Percentiles rank a stretch among this genome's conserved stretches.
These are phyloP conservation scores for Psidium friedrichsthalianum DNA, from an alignment of 345 rosid species.

Conservation along the genomic window DNA sequence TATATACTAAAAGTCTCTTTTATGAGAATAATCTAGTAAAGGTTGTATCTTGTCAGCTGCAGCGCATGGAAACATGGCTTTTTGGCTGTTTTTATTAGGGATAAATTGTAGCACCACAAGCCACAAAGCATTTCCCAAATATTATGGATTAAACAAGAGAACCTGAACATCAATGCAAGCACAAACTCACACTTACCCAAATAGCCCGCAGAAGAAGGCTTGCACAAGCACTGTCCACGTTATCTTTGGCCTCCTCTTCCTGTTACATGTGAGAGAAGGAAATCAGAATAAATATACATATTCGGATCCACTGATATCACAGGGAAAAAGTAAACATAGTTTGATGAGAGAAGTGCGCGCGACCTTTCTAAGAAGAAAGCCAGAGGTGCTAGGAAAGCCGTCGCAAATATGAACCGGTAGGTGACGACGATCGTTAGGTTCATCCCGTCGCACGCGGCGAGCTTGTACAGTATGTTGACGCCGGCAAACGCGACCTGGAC, in stretches of 20 bases:
- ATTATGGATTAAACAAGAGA: background rate
- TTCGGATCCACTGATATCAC: background rate
- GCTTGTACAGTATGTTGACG: constrained; percentile 5
- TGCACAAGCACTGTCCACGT: constrained; percentile 34
- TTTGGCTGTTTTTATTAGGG: background rate
- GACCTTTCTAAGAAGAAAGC: constrained; percentile 9
- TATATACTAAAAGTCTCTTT: background rate
- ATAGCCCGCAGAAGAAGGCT: constrained; percentile 31
- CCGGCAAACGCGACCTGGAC: constrained; percentile 2
- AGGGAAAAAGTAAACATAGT: background rate
- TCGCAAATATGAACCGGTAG: constrained; percentile 1
- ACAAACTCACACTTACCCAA: constrained; percentile 27
- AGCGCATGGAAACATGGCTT: background rate
- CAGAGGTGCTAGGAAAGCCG: constrained; percentile 1
- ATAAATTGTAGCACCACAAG: background rate
- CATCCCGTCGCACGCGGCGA: constrained; percentile 2
- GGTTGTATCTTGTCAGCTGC: background rate
- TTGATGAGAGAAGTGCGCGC: background rate
- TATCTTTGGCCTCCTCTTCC: constrained; percentile 39
- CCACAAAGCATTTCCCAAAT: background rate
- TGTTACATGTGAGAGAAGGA: background rate
- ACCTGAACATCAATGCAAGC: too few species aligned
- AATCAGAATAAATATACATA: background rate
- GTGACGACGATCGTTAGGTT: constrained; percentile 1
- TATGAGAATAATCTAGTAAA: background rate